Evolutionary conservation across 1,139 yeast genomes (phyloP), one percentile per base, ranked within the genome.

Genomic region (Meyerozyma carpophila): DNA sequence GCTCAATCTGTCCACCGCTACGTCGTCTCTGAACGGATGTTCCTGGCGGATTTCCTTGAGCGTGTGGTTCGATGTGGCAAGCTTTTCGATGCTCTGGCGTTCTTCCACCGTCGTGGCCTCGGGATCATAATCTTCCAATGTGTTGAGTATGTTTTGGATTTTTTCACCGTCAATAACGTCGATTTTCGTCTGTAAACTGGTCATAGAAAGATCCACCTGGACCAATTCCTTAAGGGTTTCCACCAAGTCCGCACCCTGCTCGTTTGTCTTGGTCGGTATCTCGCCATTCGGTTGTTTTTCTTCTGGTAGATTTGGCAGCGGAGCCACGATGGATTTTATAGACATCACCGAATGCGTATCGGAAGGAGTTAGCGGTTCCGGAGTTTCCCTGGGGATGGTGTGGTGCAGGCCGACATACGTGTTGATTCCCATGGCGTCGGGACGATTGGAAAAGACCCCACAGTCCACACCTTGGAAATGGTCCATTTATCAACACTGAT

Each of bases 21-120:
- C 11, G 9, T 3, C 32, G 14, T 37, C 40, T 16, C 29, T 46
- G 39, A 49, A 49, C 13, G 44, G 40, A 9, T 49, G 47, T 26
- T 49, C 47, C 34, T 41, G 32, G 16, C 32, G 41, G 18, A 51
- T 41, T 18, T 47, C 44, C 6, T 34, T 32, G 3, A 29, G 36
- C 4, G 47, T 18, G 29, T 32, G 29, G 5, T 42, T 44, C 14
- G 37, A 41, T 25, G 43, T 44, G 11, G 51, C 42, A 10, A 45
- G 32, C 16, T 29, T 39, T 14, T 37, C 18, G 26, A 16, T 21
- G n/a, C 13, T 21, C 14, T 29, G 14, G 9, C 24, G 10, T n/a
- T 29, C 38, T 18, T 18, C 20, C n/a, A 5, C 39, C 16, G 36
- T 36, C 8, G 14, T 24, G 27, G 9, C 26, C 3, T 13, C 27